These are phyloP conservation scores for Penicillium griseofulvum DNA, from an alignment of 2,329 filamentous ascomycete genomes.

Conservation along the genomic window DNA sequence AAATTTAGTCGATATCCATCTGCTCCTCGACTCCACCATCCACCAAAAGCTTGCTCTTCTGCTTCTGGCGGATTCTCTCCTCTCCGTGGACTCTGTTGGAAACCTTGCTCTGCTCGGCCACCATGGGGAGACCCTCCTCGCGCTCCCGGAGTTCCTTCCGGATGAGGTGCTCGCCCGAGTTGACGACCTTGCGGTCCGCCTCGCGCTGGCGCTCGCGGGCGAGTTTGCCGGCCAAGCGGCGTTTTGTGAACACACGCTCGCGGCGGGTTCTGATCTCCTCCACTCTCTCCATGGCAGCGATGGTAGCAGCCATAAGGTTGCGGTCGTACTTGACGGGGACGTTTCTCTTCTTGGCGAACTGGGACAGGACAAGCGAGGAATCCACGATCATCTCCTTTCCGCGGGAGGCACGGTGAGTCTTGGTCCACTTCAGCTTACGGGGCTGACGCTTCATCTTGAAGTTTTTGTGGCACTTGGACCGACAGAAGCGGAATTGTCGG, in stretches of 20 bases:
- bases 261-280: conserved; percentile 77
- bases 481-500: conserved; percentile 65
- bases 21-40: conserved; percentile 47
- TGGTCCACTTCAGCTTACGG: conserved; percentile 95
- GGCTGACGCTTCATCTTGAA: conserved; percentile 99
- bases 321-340: conserved; percentile 94
- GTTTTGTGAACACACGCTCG: conserved; percentile 91
- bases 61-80: conserved; percentile 44
- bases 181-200: conserved; percentile 80
- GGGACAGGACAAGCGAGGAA: conserved; percentile 67
- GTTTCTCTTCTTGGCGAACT: conserved; percentile 90
- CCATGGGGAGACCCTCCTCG: conserved; percentile 47
- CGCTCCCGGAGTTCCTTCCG: conserved; percentile 64
- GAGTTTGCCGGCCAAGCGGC: conserved; percentile 81
- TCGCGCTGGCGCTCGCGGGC: conserved; percentile 72
- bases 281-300: conserved; percentile 89
- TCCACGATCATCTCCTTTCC: conserved; percentile 92
- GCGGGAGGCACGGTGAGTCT: conserved; percentile 79
- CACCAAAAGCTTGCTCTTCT: conserved; percentile 45
- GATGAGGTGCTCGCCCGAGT: conserved; percentile 88
- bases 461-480: conserved; percentile 67
- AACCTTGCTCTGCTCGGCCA: conserved; percentile 36
- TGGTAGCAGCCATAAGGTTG: conserved; percentile 79
- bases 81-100: conserved; percentile 40
- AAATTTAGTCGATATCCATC: conserved; percentile 47